Base-by-base conservation (phyloP, 805 yeast species). In the Dipodascus albidus region DNA sequence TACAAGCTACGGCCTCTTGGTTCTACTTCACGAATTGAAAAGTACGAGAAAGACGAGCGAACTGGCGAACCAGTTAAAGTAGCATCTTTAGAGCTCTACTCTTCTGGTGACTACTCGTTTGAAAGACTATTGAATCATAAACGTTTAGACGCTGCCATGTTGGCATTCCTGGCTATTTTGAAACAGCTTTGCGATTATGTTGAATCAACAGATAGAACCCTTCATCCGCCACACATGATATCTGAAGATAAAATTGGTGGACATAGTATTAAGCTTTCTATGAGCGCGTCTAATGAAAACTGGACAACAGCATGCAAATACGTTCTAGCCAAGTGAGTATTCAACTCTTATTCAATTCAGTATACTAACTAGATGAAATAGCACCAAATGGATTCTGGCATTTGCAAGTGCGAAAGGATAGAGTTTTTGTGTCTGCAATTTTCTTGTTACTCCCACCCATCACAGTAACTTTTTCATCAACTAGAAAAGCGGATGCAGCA, bases 231-330 rank as follows among this genome's bases (percentile, higher is more conserved):
- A 0, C 88, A 88, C 64, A 69, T 70, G 19, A 87, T 90, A 67
- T 74, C 78, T 0, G 75, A 74, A 6, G 96, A 85, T 57, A 76
- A 77, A 52, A 83, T 91, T 35, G 95, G 93, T 1, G 89, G 87
- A 1, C 77, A 80, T 53, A 79, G 86, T 50, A 83, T 91, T n/a
- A 72, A 82, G 49, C 75, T 87, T 1, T 79, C 86, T 1, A 77
- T 86, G 2, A 72, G 75, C 55, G 69, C 75, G 2, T 78, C 83
- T 0, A 83, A 83, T 64, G 80, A 80, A 48, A 87, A 85, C 57
- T 90, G 98, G 98, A 87, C 96, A 0, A 79, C 83, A 23, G 91
- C 95, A 0, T 89, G 96, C 68, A 84, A 85, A 61, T 85, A 81
- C 62, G 71, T 91, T 11, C 69, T 90, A 50, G 86, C 93, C 0